Conservation (phyloP, 192 early-diverging fungal species). For the Gaertneriomyces semiglobifer region DNA sequence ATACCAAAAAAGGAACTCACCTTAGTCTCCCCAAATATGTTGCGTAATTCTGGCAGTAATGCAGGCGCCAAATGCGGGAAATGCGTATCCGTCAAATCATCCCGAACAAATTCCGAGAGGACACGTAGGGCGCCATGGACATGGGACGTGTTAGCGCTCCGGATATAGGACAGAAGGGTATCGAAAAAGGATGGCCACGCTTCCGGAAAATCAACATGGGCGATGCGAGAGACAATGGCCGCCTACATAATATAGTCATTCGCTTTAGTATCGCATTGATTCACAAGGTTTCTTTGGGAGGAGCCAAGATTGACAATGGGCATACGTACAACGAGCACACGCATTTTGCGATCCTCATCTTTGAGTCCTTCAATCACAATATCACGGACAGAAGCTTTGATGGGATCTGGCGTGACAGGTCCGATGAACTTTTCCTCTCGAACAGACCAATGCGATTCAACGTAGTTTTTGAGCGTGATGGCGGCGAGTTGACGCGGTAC, state of each 20-base stretch:
- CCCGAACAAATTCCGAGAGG: constrained; percentile 76
- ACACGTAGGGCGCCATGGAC: constrained; percentile 89
- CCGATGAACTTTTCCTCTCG: constrained; percentile 45
- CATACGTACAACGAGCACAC: constrained; percentile 57
- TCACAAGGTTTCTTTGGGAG: too few species aligned
- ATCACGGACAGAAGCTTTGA: constrained; percentile 56
- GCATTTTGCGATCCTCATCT: constrained; percentile 58
- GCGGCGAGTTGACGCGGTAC: constrained; percentile 50
- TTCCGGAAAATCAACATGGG: constrained; percentile 90
- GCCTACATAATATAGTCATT: constrained; percentile 46
- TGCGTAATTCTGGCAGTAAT: constrained; percentile 77
- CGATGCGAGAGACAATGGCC: constrained; percentile 82
- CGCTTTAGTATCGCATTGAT: not conserved
- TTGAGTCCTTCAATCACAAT: constrained; percentile 57
- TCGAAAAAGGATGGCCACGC: constrained; percentile 87
- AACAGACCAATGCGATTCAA: constrained; percentile 70
- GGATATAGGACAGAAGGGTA: constrained; percentile 62
- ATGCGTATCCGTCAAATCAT: constrained; percentile 84
- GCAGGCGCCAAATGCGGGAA: constrained; percentile 76
- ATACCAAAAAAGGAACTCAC: constrained; percentile 1
- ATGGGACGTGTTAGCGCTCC: constrained; percentile 59
- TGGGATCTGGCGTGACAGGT: constrained; percentile 61
- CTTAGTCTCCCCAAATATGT: constrained; percentile 57
- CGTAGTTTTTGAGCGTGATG: constrained; percentile 69
- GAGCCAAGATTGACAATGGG: not conserved